Conservation (phyloP, 495 filamentous ascomycete species). For the Pseudomonodictys pantanalensis region DNA sequence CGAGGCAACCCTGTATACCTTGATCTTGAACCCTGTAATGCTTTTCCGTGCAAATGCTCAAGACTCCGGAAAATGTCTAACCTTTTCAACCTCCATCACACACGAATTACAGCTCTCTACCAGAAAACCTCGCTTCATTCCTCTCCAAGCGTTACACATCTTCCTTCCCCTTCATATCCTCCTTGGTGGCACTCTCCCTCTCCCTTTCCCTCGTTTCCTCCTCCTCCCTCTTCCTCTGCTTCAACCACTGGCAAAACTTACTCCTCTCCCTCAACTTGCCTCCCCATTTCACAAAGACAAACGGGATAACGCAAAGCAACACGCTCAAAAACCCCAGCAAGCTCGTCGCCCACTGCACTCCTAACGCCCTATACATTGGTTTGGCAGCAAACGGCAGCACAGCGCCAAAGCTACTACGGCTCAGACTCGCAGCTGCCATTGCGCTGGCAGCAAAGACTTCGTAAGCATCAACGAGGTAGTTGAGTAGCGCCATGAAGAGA, state of each 20-base stretch:
- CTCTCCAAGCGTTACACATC: no score
- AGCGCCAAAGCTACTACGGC: constrained; percentile 61
- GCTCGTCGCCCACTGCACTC: constrained; percentile 43
- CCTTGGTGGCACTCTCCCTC: no score
- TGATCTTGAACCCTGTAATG: no score
- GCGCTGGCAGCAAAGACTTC: constrained; percentile 69
- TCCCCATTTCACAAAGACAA: constrained; percentile 43
- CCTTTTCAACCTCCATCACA: no score
- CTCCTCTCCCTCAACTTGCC: constrained; percentile 38
- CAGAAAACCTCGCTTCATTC: no score
- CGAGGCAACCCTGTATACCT: no score
- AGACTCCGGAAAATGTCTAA: no score
- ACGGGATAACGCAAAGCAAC: constrained; percentile 41
- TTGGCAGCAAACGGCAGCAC: constrained; percentile 50
- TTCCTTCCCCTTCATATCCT: no score
- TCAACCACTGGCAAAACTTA: constrained; percentile 44
- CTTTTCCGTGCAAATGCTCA: no score
- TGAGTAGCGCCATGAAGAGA: constrained; percentile 66
- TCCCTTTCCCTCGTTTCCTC: constrained; percentile 29
- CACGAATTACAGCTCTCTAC: no score
- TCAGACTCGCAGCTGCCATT: constrained; percentile 60
- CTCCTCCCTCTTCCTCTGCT: constrained; percentile 34
- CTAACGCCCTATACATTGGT: constrained; percentile 42
- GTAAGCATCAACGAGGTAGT: constrained; percentile 77
- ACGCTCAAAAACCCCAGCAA: constrained; percentile 42